phyloP scores from a whole-genome alignment of 345 rosid species.

The Corchorus capsularis region DNA sequence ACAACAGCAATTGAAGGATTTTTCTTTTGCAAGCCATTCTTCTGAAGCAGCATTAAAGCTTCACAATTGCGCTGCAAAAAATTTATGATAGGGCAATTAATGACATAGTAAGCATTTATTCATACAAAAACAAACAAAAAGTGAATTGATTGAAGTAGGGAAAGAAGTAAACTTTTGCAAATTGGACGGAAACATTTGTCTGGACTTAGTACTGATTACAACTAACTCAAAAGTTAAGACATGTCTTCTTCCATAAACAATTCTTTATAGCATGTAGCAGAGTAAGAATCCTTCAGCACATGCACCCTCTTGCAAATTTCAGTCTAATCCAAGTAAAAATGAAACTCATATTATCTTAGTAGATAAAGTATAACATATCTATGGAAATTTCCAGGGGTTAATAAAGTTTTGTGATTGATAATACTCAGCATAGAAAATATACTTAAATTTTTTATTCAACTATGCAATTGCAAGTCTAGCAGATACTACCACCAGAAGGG shows the following conservation, averaged over 20 bases:
- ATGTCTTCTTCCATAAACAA: background rate
- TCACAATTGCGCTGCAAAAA: slow-evolving; percentile 88
- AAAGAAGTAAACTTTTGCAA: background rate
- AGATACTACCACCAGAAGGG: background rate
- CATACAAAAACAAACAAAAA: background rate
- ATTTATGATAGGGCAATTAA: slow-evolving; percentile 15
- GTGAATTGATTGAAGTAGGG: background rate
- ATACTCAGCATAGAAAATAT: background rate
- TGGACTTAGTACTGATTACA: background rate
- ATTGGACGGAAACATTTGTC: background rate
- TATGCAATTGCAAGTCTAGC: background rate
- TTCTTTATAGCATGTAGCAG: background rate
- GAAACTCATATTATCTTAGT: slow-evolving; percentile 5
- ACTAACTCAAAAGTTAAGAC: background rate
- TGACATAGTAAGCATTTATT: slow-evolving; percentile 14
- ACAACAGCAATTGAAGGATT: slow-evolving; percentile 74
- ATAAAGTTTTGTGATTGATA: background rate
- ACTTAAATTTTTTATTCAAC: background rate
- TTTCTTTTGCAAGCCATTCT: slow-evolving; percentile 85
- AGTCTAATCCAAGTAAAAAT: background rate
- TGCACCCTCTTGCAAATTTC: background rate
- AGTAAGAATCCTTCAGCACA: slow-evolving; percentile 4
- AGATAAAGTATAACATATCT: background rate
- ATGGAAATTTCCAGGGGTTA: background rate
- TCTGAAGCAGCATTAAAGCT: slow-evolving; percentile 92